A percentile compares a stretch with the other conserved stretches of the same genome.
Evolutionary conservation across 1,284 basidiomycete species (phyloP).

Genomic region (Veloporphyrellus conicus): DNA sequence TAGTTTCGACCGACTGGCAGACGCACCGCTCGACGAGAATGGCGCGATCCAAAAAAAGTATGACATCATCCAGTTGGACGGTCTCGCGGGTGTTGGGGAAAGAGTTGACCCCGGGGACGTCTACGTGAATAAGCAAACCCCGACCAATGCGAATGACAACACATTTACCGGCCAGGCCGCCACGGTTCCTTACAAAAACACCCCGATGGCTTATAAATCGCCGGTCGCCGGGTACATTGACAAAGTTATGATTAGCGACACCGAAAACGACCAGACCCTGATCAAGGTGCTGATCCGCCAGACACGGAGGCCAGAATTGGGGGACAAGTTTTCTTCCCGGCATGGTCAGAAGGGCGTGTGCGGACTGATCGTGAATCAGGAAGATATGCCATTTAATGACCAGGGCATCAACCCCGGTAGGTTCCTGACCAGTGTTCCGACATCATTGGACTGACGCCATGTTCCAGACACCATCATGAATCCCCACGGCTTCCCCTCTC

Average conservation of each 20-base stretch:
- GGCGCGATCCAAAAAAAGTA: conserved; percentile 78
- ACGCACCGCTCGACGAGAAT: conserved; percentile 83
- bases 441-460: background rate
- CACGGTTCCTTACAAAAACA: conserved; percentile 81
- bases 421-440: conserved; percentile 16
- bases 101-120: conserved; percentile 91
- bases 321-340: conserved; percentile 97
- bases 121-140: conserved; percentile 96
- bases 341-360: conserved; percentile 99
- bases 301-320: conserved; percentile 92
- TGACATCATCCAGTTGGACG: conserved; percentile 88
- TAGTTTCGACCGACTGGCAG: conserved; percentile 90
- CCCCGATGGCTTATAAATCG: conserved; percentile 88
- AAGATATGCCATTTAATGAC: conserved; percentile 99
- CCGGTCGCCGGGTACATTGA: conserved; percentile 93
- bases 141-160: conserved; percentile 85
- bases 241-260: conserved; percentile 96
- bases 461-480: conserved; percentile 96
- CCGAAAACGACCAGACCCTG: conserved; percentile 92
- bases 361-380: conserved; percentile 96
- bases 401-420: conserved; percentile 87
- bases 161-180: conserved; percentile 76
- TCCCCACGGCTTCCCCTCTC: conserved; percentile 98
- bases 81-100: conserved; percentile 92
- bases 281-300: conserved; percentile 99